Conservation (phyloP, 306 rosid genomes). For the Quercus aquifolioides region DNA sequence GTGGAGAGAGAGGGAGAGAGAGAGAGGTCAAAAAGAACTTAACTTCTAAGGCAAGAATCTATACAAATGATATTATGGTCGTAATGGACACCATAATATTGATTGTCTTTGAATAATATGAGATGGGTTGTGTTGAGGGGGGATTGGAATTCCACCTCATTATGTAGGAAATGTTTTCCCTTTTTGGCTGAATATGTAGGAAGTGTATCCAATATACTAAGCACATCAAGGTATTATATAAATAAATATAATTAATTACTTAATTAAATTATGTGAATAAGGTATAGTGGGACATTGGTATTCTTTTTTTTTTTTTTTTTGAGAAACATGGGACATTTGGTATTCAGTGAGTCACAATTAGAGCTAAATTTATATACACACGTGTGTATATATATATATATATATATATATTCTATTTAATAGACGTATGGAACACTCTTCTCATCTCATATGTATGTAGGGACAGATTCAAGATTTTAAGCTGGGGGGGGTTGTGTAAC, state of each 20-base stretch:
- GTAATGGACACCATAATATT: neutral
- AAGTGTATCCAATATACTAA: neutral
- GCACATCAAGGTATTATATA: neutral
- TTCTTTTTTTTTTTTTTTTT: too few species aligned
- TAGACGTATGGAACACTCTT: too few species aligned
- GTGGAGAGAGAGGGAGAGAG: neutral
- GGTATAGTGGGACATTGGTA: neutral
- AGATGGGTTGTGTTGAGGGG: neutral
- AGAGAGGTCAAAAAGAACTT: neutral
- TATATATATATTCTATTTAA: too few species aligned
- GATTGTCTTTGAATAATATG: neutral
- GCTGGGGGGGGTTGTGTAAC: accelerated
- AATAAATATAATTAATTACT: neutral
- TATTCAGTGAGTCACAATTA: neutral
- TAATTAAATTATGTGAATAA: neutral
- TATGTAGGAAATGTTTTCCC: neutral
- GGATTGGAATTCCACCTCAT: neutral
- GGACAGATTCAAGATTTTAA: too few species aligned
- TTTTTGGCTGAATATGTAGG: too few species aligned
- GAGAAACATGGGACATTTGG: too few species aligned
- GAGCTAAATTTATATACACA: too few species aligned
- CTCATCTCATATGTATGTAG: too few species aligned
- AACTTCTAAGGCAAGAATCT: neutral
- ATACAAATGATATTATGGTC: neutral
- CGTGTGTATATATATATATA: too few species aligned